Conservation (phyloP, 495 filamentous ascomycete genomes). For the Penicillium diatomitis region DNA sequence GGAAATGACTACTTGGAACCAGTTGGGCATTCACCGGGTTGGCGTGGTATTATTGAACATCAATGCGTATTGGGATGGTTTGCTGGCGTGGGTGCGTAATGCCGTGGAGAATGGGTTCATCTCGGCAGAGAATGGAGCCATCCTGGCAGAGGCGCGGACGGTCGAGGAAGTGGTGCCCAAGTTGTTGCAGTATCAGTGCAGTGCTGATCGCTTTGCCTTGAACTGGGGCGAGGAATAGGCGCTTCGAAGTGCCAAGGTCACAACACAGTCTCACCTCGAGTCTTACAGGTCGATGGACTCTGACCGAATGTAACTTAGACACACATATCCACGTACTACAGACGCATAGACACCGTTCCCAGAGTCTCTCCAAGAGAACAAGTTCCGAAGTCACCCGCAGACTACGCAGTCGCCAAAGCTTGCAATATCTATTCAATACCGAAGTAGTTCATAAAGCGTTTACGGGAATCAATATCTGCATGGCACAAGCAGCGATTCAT, state of each 20-base stretch:
- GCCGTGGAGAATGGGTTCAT: conserved; percentile 74
- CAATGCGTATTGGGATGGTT: conserved; percentile 82
- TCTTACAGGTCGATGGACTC: no score
- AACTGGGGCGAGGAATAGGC: conserved; percentile 67
- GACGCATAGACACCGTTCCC: no score
- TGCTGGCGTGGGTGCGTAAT: conserved; percentile 72
- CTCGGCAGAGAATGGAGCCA: conserved; percentile 52
- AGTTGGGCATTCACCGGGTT: conserved; percentile 81
- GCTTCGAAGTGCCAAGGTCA: background rate
- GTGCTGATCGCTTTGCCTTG: conserved; percentile 64
- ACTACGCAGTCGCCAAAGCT: background rate
- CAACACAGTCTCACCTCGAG: no score
- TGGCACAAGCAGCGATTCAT: conserved; percentile 25
- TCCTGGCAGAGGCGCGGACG: conserved; percentile 66
- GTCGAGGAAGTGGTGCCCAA: conserved; percentile 61
- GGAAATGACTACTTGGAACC: conserved; percentile 96
- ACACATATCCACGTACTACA: no score
- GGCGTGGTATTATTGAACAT: conserved; percentile 78
- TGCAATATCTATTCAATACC: background rate
- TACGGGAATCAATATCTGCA: background rate
- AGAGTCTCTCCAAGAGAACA: no score
- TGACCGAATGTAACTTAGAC: no score
- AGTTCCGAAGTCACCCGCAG: no score
- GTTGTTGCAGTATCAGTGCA: conserved; percentile 66
- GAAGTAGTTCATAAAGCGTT: background rate